Evolutionary conservation across 1,284 basidiomycete species (phyloP).

Genomic region (Ustanciosporium gigantosporum): DNA sequence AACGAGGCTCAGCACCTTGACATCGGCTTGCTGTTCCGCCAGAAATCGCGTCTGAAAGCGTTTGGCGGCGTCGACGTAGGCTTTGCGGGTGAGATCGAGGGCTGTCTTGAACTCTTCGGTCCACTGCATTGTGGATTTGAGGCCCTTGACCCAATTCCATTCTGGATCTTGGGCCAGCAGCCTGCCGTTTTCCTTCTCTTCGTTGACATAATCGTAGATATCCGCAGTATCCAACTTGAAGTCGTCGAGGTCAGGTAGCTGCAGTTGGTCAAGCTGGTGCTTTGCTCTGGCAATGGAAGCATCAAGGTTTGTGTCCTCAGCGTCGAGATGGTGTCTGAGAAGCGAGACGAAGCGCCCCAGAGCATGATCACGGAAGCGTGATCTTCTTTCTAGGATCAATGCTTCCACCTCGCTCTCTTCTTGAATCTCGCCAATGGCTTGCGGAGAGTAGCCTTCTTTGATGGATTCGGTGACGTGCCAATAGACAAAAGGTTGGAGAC

Average conservation of each 20-base stretch:
- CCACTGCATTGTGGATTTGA: constrained; percentile 12
- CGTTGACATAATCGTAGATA: constrained; percentile 23
- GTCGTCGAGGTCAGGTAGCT: constrained; percentile 1
- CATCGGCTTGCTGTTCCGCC: constrained; percentile 6
- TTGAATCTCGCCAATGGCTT: constrained; percentile 16
- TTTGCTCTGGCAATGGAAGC: constrained; percentile 3
- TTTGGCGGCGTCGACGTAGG: constrained; percentile 18
- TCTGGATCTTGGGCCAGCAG: constrained; percentile 15
- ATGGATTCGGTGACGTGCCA: constrained; percentile 34
- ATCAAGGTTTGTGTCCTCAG: background rate
- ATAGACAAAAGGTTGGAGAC: constrained; percentile 27
- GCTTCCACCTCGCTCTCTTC: constrained; percentile 27
- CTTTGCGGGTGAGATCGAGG: constrained; percentile 7
- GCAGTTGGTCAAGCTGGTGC: background rate
- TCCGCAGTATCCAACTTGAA: constrained; percentile 9
- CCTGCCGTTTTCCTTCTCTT: constrained; percentile 12
- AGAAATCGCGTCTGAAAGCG: constrained; percentile 13
- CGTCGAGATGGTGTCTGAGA: constrained; percentile 8
- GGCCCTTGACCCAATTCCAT: constrained; percentile 2
- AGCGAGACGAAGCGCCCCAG: constrained; percentile 22
- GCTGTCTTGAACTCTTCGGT: constrained; percentile 6
- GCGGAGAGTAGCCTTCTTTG: constrained; percentile 14
- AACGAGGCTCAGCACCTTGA: constrained; percentile 7
- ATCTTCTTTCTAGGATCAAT: constrained; percentile 19
- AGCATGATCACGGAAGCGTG: constrained; percentile 15